A percentile compares a stretch with the other conserved stretches of the same genome.
These are phyloP conservation scores for Fusarium sp. DNA, from an alignment of 2,329 filamentous ascomycete species.

Conservation along the genomic window DNA sequence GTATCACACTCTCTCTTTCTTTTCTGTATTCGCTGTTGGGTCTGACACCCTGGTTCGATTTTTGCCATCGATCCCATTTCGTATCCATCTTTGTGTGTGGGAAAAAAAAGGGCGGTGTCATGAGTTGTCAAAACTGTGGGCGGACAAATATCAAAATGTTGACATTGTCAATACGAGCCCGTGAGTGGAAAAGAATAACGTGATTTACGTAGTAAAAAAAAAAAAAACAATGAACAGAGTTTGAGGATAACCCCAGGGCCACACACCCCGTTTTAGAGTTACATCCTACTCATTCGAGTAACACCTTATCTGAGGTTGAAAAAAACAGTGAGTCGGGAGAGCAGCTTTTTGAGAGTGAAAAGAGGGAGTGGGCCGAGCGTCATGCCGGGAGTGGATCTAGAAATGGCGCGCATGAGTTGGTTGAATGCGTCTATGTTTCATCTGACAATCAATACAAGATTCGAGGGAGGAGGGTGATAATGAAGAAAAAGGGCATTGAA, in stretches of 20 bases:
- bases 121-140: neutral
- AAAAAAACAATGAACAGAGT: constrained; percentile 18
- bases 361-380: neutral
- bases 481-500: constrained; percentile 1
- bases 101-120: constrained; percentile 19
- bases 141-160: neutral
- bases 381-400: constrained; percentile 12
- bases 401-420: constrained; percentile 23
- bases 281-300: constrained; percentile 38
- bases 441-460: constrained; percentile 16
- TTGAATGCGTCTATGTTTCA: constrained; percentile 34
- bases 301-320: constrained; percentile 41
- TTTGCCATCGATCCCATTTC: constrained; percentile 10
- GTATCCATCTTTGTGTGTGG: neutral
- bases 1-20: constrained; percentile 3
- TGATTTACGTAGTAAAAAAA: neutral
- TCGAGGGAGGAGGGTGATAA: constrained; percentile 9
- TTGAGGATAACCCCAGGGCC: constrained; percentile 18
- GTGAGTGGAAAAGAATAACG: neutral
- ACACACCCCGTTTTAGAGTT: constrained; percentile 34
- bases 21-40: neutral
- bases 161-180: neutral
- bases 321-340: neutral
- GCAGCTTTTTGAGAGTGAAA: neutral
- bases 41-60: constrained; percentile 7